These are phyloP conservation scores for Artemisia argyi DNA, from an alignment of 129 eudicot species.

Conservation along the genomic window DNA sequence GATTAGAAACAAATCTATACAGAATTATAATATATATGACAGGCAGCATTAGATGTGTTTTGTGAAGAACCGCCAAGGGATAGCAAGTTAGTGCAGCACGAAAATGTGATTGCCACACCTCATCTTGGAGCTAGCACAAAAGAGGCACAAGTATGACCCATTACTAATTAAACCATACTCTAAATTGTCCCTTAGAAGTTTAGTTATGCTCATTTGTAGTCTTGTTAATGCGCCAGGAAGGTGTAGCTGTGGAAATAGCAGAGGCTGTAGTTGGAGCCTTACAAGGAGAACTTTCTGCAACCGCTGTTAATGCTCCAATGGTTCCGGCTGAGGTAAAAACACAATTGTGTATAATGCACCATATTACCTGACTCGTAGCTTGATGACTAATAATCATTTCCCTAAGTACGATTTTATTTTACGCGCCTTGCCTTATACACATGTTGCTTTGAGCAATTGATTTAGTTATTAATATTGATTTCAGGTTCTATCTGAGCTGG, in stretches of 20 bases:
- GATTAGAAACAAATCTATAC: no score
- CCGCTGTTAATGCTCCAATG: neutral
- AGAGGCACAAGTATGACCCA: neutral
- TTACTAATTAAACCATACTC: no score
- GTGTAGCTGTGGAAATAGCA: neutral
- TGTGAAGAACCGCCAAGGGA: neutral
- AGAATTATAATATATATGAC: neutral
- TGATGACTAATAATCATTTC: neutral
- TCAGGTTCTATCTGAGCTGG: neutral
- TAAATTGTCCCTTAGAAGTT: no score
- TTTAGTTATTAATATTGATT: neutral
- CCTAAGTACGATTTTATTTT: neutral
- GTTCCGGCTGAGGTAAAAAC: slow-evolving; percentile 2
- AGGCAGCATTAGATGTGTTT: slow-evolving; percentile 1
- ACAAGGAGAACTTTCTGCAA: neutral
- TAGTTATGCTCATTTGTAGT: no score
- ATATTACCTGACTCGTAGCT: no score
- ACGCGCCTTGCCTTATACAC: no score
- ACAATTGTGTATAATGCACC: neutral
- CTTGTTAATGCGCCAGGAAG: neutral
- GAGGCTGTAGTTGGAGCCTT: neutral
- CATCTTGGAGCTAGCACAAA: neutral
- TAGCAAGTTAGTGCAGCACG: neutral
- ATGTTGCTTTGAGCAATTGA: no score
- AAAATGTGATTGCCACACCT: neutral